A percentile compares a stretch with the other conserved stretches of the same genome.
phyloP scores from a whole-genome alignment of 345 rosid species.

The Camelina sativa region DNA sequence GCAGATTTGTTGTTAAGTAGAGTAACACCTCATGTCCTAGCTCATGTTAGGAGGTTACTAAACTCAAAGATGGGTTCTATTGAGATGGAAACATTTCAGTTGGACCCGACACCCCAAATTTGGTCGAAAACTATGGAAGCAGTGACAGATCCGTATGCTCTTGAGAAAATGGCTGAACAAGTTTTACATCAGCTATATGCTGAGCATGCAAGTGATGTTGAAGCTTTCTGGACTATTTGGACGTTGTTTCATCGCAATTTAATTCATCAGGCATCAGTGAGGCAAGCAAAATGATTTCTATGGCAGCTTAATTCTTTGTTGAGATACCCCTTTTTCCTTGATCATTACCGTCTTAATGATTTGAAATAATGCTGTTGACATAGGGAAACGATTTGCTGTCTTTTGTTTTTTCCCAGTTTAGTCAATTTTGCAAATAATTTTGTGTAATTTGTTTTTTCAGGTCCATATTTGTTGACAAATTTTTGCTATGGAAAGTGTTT shows the following conservation, averaged over 20 bases:
- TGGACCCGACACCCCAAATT: conserved; percentile 54
- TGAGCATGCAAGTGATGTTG: conserved; percentile 63
- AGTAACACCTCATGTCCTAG: conserved; percentile 62
- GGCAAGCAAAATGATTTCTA: conserved; percentile 52
- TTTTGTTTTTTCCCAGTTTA: conserved; percentile 12
- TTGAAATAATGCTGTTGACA: conserved; percentile 8
- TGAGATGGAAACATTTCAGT: conserved; percentile 50
- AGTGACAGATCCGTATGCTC: conserved; percentile 73
- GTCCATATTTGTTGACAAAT: conserved; percentile 81
- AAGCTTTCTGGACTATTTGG: conserved; percentile 92
- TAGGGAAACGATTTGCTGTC: background rate
- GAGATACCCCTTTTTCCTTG: background rate
- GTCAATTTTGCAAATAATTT: conserved; percentile 28
- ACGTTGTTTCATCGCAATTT: conserved; percentile 59
- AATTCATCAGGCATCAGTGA: conserved; percentile 58
- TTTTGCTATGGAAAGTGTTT: conserved; percentile 94
- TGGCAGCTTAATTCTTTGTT: conserved; percentile 21
- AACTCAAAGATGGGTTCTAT: conserved; percentile 49
- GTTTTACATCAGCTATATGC: conserved; percentile 74
- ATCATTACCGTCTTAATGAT: background rate
- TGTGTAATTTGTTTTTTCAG: conserved; percentile 50
- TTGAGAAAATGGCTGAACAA: conserved; percentile 81
- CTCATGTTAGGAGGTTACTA: conserved; percentile 59
- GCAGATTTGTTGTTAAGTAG: conserved; percentile 83
- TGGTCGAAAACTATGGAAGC: conserved; percentile 75